These are phyloP conservation scores for Penicillium vulpinum DNA, from an alignment of 2,329 filamentous ascomycete species.

Conservation along the genomic window DNA sequence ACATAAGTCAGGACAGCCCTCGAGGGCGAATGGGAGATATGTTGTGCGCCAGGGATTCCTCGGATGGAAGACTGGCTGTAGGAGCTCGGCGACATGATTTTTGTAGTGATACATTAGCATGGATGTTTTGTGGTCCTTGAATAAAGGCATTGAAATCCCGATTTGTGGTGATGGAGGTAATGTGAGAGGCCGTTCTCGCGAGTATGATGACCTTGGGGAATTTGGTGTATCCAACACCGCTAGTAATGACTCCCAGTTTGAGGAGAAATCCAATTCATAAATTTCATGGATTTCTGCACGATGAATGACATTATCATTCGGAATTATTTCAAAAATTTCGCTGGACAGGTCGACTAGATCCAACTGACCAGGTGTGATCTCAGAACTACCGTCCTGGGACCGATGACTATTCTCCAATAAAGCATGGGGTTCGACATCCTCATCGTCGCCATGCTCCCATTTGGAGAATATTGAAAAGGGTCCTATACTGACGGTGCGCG, in stretches of 20 bases:
- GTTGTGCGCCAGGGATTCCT: conserved; percentile 14
- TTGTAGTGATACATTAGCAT: conserved; percentile 12
- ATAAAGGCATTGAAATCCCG: neutral
- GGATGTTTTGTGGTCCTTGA: conserved; percentile 1
- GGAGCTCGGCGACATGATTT: conserved; percentile 12
- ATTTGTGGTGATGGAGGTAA: neutral
- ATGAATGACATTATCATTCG: neutral
- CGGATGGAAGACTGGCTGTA: conserved; percentile 12
- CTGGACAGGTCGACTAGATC: neutral
- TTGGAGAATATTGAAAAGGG: conserved; percentile 7
- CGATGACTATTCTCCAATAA: neutral
- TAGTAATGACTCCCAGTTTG: neutral
- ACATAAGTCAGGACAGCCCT: conserved; percentile 9
- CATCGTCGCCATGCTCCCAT: neutral
- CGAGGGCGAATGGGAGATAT: conserved; percentile 15
- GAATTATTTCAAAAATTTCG: neutral
- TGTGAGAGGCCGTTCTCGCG: neutral
- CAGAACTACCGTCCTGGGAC: neutral
- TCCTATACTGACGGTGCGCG: neutral
- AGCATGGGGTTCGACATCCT: neutral
- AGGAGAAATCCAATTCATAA: neutral
- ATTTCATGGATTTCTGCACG: neutral
- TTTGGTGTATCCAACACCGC: neutral
- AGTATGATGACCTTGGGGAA: neutral
- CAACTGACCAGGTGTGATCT: neutral